Percentiles rank a stretch among this genome's conserved stretches.
phyloP scores from a whole-genome alignment of 331 rosid genomes.

The Quercus phellos region DNA sequence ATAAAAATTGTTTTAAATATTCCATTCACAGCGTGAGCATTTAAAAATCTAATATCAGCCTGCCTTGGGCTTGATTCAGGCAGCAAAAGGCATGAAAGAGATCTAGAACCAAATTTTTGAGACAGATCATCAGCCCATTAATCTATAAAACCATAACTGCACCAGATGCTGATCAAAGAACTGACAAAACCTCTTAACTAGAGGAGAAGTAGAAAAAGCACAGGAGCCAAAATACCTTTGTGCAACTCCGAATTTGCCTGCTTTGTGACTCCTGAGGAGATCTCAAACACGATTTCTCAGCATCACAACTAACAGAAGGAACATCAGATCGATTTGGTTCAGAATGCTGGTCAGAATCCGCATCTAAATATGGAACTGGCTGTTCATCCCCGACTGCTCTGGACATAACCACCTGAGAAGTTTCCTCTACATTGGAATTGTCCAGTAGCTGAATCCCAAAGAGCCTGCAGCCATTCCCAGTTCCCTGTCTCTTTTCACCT shows the following conservation, averaged over 20 bases:
- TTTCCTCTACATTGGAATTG: constrained; percentile 53
- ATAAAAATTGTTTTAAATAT: background rate
- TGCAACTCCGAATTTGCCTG: constrained; percentile 95
- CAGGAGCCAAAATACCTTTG: constrained; percentile 61
- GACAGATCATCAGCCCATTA: background rate
- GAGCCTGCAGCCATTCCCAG: constrained; percentile 75
- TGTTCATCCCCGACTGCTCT: constrained; percentile 49
- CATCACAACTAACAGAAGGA: constrained; percentile 83
- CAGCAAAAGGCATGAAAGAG: background rate
- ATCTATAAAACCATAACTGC: background rate
- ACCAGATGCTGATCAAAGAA: background rate
- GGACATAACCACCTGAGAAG: constrained; percentile 41
- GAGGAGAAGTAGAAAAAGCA: background rate
- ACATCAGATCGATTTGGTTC: constrained; percentile 78
- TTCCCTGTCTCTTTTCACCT: constrained; percentile 61
- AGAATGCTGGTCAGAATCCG: constrained; percentile 73
- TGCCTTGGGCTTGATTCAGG: background rate
- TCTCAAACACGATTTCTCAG: constrained; percentile 77
- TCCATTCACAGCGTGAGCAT: background rate
- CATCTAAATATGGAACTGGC: constrained; percentile 53
- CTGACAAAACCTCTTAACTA: background rate
- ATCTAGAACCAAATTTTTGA: background rate
- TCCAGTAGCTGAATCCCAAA: constrained; percentile 81
- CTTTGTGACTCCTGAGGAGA: constrained; percentile 84
- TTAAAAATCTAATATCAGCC: background rate